phyloP scores from a whole-genome alignment of 495 filamentous ascomycete species.

The Xylaria bambusicola region DNA sequence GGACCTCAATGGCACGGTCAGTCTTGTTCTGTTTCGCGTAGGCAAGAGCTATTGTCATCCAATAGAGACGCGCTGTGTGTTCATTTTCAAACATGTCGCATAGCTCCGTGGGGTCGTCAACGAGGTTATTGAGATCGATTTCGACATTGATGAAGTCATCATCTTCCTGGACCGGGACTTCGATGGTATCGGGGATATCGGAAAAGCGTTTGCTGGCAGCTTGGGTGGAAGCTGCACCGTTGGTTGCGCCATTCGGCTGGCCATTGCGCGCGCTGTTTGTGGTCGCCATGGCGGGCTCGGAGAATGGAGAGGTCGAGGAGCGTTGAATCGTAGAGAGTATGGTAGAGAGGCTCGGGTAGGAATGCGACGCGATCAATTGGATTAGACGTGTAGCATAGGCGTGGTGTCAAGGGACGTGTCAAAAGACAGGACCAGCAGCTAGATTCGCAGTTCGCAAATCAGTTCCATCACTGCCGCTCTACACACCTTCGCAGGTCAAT shows the following conservation, averaged over 20 bases:
- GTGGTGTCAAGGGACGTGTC: conserved; percentile 8
- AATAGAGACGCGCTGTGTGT: conserved; percentile 79
- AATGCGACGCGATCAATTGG: not conserved
- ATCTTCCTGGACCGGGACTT: conserved; percentile 81
- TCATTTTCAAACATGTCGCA: conserved; percentile 94
- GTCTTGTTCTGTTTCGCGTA: conserved; percentile 94
- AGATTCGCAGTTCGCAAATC: conserved; percentile 4
- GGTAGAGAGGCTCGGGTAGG: not conserved
- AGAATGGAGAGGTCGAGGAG: not conserved
- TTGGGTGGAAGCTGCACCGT: conserved; percentile 19
- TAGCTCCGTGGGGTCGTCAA: conserved; percentile 93
- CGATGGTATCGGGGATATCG: conserved; percentile 84
- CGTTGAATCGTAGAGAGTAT: not conserved
- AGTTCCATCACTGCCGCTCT: conserved; percentile 5
- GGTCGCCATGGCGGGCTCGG: conserved; percentile 8
- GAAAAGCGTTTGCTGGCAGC: conserved; percentile 66
- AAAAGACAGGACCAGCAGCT: conserved; percentile 18
- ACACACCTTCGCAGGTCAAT: not conserved
- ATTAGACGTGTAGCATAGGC: not conserved
- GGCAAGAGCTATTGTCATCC: conserved; percentile 95
- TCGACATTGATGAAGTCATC: conserved; percentile 86
- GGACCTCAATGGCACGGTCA: conserved; percentile 91
- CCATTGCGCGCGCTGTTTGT: conserved; percentile 38
- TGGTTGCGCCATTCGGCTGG: conserved; percentile 31
- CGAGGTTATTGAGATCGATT: conserved; percentile 83